Percentiles rank a stretch among this genome's conserved stretches.
Conservation (phyloP, 345 rosid species). For the Jatropha curcas region DNA sequence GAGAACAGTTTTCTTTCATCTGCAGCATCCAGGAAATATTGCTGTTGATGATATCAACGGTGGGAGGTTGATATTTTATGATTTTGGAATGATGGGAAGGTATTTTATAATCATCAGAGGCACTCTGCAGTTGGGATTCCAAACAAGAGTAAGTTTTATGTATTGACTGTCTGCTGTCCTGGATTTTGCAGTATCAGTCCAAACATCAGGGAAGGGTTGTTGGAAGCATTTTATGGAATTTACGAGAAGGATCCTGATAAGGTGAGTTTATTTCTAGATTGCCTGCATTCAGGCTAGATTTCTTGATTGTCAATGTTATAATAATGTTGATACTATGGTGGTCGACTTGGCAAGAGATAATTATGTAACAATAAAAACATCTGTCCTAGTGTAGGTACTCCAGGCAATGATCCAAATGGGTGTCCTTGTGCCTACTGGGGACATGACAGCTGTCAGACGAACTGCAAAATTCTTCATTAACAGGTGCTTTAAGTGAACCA, state of each 20-base stretch:
- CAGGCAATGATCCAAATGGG: slow-evolving; percentile 99
- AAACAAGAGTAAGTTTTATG: slow-evolving; percentile 7
- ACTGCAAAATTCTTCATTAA: slow-evolving; percentile 94
- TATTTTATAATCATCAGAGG: slow-evolving; percentile 31
- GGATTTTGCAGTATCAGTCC: slow-evolving; percentile 72
- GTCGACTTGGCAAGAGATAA: slow-evolving; percentile 9
- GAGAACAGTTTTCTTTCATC: slow-evolving; percentile 11
- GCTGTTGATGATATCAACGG: slow-evolving; percentile 99
- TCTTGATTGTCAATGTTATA: slow-evolving; percentile 5
- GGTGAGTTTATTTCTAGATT: slow-evolving; percentile 44
- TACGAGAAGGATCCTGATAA: slow-evolving; percentile 95
- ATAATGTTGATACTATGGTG: not conserved
- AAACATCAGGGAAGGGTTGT: slow-evolving; percentile 89
- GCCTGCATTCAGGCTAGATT: slow-evolving; percentile 11
- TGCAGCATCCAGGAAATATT: slow-evolving; percentile 98
- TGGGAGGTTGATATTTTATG: slow-evolving; percentile 94
- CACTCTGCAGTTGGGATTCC: not conserved
- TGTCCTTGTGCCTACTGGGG: slow-evolving; percentile 99
- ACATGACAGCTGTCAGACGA: slow-evolving; percentile 91
- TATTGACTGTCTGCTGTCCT: slow-evolving; percentile 20
- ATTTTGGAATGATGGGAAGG: slow-evolving; percentile 99
- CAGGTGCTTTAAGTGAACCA: slow-evolving; percentile 45
- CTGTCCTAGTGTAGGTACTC: slow-evolving; percentile 56
- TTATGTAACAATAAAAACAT: slow-evolving; percentile 5
- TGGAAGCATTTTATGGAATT: slow-evolving; percentile 86